Conservation (phyloP, 2,329 filamentous ascomycete genomes). For the Ophiocordyceps australis region DNA sequence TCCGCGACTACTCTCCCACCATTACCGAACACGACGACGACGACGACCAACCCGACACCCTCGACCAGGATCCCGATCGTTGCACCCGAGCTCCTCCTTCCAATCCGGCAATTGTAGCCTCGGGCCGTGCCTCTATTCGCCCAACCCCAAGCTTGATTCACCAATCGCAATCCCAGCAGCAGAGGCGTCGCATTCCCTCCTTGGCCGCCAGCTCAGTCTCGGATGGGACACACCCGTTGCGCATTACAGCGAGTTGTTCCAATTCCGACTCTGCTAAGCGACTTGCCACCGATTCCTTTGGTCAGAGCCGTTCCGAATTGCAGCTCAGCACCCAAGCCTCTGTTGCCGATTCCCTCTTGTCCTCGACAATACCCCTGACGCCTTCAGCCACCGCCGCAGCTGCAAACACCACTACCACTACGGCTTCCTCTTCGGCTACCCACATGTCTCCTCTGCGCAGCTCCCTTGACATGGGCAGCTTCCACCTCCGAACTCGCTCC, state of each 20-base stretch:
- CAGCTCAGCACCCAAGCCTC: slow-evolving; percentile 15
- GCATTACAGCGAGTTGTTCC: slow-evolving; percentile 9
- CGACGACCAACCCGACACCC: too few species aligned
- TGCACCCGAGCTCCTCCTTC: slow-evolving; percentile 6
- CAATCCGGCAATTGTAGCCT: slow-evolving; percentile 2
- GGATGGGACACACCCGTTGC: slow-evolving; percentile 12
- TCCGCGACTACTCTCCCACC: slow-evolving; percentile 32
- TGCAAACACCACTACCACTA: slow-evolving; percentile 8
- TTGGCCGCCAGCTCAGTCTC: slow-evolving; percentile 14
- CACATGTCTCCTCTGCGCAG: slow-evolving; percentile 33
- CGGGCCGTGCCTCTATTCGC: neutral
- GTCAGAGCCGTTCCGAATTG: slow-evolving; percentile 28
- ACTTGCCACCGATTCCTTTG: slow-evolving; percentile 18
- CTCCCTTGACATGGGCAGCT: slow-evolving; percentile 37
- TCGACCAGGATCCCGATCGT: too few species aligned
- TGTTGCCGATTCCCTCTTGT: slow-evolving; percentile 16
- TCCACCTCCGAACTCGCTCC: slow-evolving; percentile 41
- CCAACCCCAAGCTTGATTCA: too few species aligned
- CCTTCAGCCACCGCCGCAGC: slow-evolving; percentile 8
- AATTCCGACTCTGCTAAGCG: slow-evolving; percentile 12
- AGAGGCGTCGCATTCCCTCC: slow-evolving; percentile 11
- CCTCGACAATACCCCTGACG: too few species aligned
- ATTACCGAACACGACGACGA: slow-evolving; percentile 35
- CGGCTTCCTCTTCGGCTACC: slow-evolving; percentile 13
- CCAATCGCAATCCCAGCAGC: too few species aligned